These are phyloP conservation scores for Tetracladium marchalianum DNA, from an alignment of 495 filamentous ascomycete genomes.

Conservation along the genomic window DNA sequence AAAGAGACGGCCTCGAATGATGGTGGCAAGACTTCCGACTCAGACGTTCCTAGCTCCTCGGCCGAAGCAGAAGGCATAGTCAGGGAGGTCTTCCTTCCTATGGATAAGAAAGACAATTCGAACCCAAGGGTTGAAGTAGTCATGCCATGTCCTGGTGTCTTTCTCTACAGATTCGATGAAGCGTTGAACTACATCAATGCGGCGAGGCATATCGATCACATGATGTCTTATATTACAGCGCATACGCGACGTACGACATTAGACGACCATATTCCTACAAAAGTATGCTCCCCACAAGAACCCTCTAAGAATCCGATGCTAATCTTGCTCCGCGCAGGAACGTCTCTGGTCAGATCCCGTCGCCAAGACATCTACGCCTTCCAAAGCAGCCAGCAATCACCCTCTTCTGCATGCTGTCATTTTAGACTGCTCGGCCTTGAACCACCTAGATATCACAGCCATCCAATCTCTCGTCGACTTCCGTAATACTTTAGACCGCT, in stretches of 20 bases:
- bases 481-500: conserved; percentile 87
- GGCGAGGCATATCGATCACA: conserved; percentile 33
- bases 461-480: conserved; percentile 91
- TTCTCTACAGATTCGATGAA: conserved; percentile 94
- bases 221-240: conserved; percentile 33
- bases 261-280: conserved; percentile 15
- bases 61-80: conserved; percentile 11
- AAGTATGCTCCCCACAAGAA: conserved; percentile 15
- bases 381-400: conserved; percentile 56
- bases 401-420: conserved; percentile 82
- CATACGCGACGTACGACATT: conserved; percentile 29
- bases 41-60: not conserved
- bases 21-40: not conserved
- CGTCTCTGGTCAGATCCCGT: conserved; percentile 8
- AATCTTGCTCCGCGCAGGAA: not conserved
- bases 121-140: conserved; percentile 73
- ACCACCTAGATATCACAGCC: conserved; percentile 88
- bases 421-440: conserved; percentile 86
- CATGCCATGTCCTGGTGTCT: conserved; percentile 81
- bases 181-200: conserved; percentile 93
- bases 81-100: conserved; percentile 69
- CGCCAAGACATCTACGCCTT: conserved; percentile 10
- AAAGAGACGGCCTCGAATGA: conserved; percentile 8
- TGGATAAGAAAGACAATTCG: conserved; percentile 76
- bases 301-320: conserved; percentile 22